Base-by-base conservation (phyloP, 2,329 filamentous ascomycete species). In the Xylariaceae sp. region DNA sequence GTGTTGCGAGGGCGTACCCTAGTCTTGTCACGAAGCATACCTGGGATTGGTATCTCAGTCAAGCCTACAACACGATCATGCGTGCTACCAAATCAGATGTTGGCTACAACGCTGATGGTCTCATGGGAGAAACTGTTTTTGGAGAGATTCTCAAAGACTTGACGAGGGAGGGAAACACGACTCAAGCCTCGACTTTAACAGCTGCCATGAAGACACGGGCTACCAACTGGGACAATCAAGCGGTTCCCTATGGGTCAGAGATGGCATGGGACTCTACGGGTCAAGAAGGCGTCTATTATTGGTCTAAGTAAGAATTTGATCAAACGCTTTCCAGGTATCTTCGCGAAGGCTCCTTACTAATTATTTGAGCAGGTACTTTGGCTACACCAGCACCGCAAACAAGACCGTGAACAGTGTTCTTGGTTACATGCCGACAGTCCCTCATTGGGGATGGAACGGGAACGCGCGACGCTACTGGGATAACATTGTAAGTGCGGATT, bases 201-300 rank as follows among this genome's bases (percentile, higher is more conserved):
- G 59, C 62, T 0, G 65, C 68, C 0, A 83, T 84, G 80, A 71
- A 69, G 13, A 64, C 63, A 3, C 73, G 81, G 1, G 78, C 80
- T 1, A 55, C 70, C 3, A 60, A 67, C 1, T 85, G 82, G 81
- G 64, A 77, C n/a, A 67, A 66, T 0, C 66, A 77, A 47, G 70
- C 72, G 7, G 75, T 79, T 5, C 82, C 82, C 0, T 85, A 76
- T 54, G 81, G 80, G 0, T 82, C 78, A 46, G 82, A 84, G 62
- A 81, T 82, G 78, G 76, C 80, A 0, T 85, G 82, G 82, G 82
- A 85, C 51, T 82, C 77, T 0, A 84, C 81, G 0, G 81, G 79
- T 0, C 81, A 85, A 55, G 81, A 85, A 50, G 81, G 81, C 0
- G 78, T 84, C 0, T 84, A 82, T 53, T 80, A 80, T 53, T 84